phyloP scores from a whole-genome alignment of 495 filamentous ascomycete genomes.

The Aspergillus panamensis region DNA sequence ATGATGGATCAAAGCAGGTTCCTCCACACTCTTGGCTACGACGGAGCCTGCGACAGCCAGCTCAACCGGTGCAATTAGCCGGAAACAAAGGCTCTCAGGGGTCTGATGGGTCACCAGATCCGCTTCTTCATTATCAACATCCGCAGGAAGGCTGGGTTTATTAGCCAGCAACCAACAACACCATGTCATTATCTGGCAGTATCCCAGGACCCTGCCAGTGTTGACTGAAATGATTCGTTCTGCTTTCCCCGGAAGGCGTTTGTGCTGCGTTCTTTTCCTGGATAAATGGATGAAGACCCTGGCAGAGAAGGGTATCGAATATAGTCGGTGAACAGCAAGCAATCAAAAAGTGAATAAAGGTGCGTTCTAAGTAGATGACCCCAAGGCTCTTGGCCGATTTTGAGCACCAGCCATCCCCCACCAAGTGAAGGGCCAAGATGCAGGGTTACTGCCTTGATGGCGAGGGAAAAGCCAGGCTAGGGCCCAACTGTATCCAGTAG shows the following conservation, averaged over 20 bases:
- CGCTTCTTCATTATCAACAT: slow-evolving; percentile 4
- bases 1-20: not conserved
- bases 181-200: not conserved
- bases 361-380: not conserved
- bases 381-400: not conserved
- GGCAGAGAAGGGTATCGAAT: not conserved
- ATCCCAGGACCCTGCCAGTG: not conserved
- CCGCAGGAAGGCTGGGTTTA: not conserved
- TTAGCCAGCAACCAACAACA: not conserved
- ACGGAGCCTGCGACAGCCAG: slow-evolving; percentile 1
- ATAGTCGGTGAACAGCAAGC: not conserved
- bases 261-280: not conserved
- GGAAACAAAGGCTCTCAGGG: slow-evolving; percentile 1
- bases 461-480: not conserved
- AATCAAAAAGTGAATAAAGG: not conserved
- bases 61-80: slow-evolving; percentile 15
- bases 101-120: slow-evolving; percentile 4
- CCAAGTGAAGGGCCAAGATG: not conserved
- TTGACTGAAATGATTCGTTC: not conserved
- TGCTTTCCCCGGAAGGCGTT: not conserved
- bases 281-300: not conserved
- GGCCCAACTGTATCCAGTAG: not conserved
- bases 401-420: not conserved
- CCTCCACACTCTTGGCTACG: slow-evolving; percentile 15
- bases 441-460: not conserved